Percentiles rank a stretch among this genome's conserved stretches.
Conservation (phyloP, 768 basidiomycete genomes). For the Hygrophoropsis aurantiaca region DNA sequence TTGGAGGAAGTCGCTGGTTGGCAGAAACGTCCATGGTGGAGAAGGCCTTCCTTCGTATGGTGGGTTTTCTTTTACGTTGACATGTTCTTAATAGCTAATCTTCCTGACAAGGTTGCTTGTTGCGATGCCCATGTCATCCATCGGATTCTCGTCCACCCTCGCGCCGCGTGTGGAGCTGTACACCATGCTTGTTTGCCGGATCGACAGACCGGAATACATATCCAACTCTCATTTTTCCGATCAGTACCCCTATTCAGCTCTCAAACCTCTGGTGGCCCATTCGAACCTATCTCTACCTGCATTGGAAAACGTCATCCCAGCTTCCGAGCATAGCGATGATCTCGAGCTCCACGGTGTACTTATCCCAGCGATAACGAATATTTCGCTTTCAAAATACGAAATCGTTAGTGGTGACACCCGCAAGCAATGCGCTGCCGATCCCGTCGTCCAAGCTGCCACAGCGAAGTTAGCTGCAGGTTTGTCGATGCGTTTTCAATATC, state of each 20-base stretch:
- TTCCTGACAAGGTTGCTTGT: slow-evolving; percentile 52
- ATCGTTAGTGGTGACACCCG: slow-evolving; percentile 4
- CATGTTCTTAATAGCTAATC: slow-evolving; percentile 2
- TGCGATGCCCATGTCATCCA: slow-evolving; percentile 51
- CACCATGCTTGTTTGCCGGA: slow-evolving; percentile 70
- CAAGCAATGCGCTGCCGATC: slow-evolving; percentile 60
- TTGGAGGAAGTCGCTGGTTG: slow-evolving; percentile 23
- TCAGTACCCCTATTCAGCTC: neutral
- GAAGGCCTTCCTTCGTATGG: slow-evolving; percentile 72
- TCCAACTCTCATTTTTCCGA: neutral
- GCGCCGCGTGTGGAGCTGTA: slow-evolving; percentile 76
- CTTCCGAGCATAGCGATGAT: neutral
- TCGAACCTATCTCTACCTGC: neutral
- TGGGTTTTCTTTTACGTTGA: slow-evolving; percentile 20
- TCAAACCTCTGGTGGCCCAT: neutral
- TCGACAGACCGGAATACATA: slow-evolving; percentile 58
- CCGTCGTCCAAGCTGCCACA: slow-evolving; percentile 70
- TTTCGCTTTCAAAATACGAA: neutral
- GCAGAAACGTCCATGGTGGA: slow-evolving; percentile 66
- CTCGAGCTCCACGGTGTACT: slow-evolving; percentile 1
- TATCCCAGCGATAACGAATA: slow-evolving; percentile 6
- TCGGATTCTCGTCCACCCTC: slow-evolving; percentile 54
- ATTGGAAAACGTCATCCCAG: neutral
- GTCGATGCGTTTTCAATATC: too few species aligned
- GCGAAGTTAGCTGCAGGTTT: slow-evolving; percentile 64